Evolutionary conservation across 1,284 basidiomycete species (phyloP).

Genomic region (Sanguinoderma infundibulare): DNA sequence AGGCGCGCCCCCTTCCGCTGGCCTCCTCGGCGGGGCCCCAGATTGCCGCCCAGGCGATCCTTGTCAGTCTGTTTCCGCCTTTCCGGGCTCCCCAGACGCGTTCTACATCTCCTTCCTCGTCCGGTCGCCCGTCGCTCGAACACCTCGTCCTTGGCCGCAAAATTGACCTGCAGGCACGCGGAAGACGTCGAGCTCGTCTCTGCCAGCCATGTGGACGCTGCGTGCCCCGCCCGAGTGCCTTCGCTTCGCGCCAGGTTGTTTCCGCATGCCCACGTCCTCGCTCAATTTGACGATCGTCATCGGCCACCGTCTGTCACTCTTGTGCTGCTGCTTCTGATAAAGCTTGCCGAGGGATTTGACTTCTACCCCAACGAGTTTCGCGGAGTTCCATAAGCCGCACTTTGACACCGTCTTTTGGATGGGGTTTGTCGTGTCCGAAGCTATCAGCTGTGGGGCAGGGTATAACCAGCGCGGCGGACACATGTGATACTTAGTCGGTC

Average conservation of each 20-base stretch:
- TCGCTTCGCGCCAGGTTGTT: slow-evolving; percentile 22
- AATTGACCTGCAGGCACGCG: not conserved
- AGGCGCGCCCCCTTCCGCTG: not conserved
- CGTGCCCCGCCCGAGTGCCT: slow-evolving; percentile 12
- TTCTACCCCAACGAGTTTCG: not conserved
- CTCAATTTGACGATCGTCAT: slow-evolving; percentile 10
- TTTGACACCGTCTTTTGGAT: not conserved
- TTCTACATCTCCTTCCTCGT: not conserved
- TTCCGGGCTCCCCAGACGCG: slow-evolving; percentile 13
- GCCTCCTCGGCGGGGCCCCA: not conserved
- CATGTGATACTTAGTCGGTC: no score
- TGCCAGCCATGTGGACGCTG: slow-evolving; percentile 11
- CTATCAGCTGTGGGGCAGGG: not conserved
- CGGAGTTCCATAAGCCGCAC: not conserved
- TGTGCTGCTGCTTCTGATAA: not conserved
- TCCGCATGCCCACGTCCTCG: slow-evolving; percentile 15
- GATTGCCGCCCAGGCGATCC: slow-evolving; percentile 20
- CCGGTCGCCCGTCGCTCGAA: not conserved
- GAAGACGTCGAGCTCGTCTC: not conserved
- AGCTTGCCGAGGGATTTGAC: not conserved
- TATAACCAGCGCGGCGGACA: not conserved
- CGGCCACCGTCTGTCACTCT: not conserved
- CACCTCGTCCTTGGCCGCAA: not conserved
- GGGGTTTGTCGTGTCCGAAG: not conserved
- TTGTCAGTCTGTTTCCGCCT: slow-evolving; percentile 8